A percentile compares a stretch with the other conserved stretches of the same genome.
These are phyloP conservation scores for Gypsophila paniculata DNA, from an alignment of 179 eudicot species.

Conservation along the genomic window DNA sequence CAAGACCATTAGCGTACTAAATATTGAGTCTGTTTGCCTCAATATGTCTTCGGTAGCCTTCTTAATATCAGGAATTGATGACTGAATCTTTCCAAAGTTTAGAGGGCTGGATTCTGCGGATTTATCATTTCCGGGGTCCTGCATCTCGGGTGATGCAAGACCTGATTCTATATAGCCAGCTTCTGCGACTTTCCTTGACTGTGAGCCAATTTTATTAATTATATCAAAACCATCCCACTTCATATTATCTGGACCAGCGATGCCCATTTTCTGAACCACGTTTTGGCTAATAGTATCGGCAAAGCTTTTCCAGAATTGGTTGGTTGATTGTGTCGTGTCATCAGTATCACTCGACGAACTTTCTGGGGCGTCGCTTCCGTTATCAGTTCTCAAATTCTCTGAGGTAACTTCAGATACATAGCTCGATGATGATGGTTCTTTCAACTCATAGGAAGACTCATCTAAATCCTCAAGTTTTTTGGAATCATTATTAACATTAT, in stretches of 20 bases:
- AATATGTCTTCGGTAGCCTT: constrained; percentile 78
- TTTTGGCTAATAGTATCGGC: constrained; percentile 59
- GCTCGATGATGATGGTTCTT: constrained; percentile 20
- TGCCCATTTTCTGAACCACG: constrained; percentile 68
- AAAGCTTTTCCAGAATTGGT: constrained; percentile 73
- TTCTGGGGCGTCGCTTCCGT: constrained; percentile 20
- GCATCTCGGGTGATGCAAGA: constrained; percentile 63
- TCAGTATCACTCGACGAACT: constrained; percentile 21
- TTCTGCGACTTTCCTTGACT: constrained; percentile 62
- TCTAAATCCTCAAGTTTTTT: constrained; percentile 22
- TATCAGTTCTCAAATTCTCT: constrained; percentile 23
- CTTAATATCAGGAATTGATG: constrained; percentile 72
- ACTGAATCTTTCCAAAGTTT: constrained; percentile 33
- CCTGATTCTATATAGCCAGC: constrained; percentile 84
- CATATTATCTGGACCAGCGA: constrained; percentile 64
- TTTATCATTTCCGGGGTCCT: constrained; percentile 29
- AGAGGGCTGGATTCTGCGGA: constrained; percentile 27
- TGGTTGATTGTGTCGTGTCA: constrained; percentile 42
- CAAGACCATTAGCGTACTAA: constrained; percentile 81
- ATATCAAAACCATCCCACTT: constrained; percentile 89
- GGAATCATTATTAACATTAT: constrained; percentile 25
- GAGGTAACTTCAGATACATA: constrained; percentile 31
- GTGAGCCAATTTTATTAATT: constrained; percentile 58
- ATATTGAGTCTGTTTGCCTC: constrained; percentile 80
- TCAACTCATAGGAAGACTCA: constrained; percentile 31